Base-by-base conservation (phyloP, 2,329 filamentous ascomycete species). In the Claviceps africana region DNA sequence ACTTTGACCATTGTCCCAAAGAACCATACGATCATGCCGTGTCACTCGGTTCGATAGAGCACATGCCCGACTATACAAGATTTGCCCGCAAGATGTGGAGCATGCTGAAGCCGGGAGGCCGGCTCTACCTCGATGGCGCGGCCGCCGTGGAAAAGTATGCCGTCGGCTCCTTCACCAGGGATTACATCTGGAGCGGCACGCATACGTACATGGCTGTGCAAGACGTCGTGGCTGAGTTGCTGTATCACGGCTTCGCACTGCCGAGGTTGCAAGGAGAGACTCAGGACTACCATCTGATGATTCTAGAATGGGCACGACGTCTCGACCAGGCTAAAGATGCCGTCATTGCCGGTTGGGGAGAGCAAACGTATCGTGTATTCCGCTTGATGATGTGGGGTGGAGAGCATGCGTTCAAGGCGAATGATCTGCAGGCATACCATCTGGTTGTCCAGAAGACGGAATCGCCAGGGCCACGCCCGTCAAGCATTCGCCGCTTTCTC, bases 301-400 rank as follows among this genome's bases (percentile, higher is more conserved):
- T 48, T 35, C 33, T 52, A 19, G 45, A 52, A 28, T 52, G 50
- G 50, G 50, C 50, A 22, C 47, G 40, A 28, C 43, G 50, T 19
- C 50, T 52, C 3, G 50, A 52, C 10, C 19, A 17, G 30, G 31
- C 44, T 4, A 47, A 19, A n/a, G 50, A 52, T 3, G 46, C 35
- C 39, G 22, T 52, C 22, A 48, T 52, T 17, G 50, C 50, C 30
- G 50, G 50, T 15, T 52, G 50, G 50, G 50, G 44, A 4, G 50
- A 51, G 42, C 44, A 52, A 39, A 52, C 44, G 28, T 52, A 48
- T 33, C 44, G 46, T 25, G 33, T 51, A 19, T 48, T 52, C 25
- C 50, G 50, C n/a, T 22, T 52, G n/a, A 37, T 52, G 21, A 9
- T 52, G 46, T 48, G 50, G 50, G 50, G 49, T 15, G 37, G 50